Percentiles rank a stretch among this genome's conserved stretches.
phyloP scores from a whole-genome alignment of 2,329 filamentous ascomycete species.

The Cytospora piceicola region DNA sequence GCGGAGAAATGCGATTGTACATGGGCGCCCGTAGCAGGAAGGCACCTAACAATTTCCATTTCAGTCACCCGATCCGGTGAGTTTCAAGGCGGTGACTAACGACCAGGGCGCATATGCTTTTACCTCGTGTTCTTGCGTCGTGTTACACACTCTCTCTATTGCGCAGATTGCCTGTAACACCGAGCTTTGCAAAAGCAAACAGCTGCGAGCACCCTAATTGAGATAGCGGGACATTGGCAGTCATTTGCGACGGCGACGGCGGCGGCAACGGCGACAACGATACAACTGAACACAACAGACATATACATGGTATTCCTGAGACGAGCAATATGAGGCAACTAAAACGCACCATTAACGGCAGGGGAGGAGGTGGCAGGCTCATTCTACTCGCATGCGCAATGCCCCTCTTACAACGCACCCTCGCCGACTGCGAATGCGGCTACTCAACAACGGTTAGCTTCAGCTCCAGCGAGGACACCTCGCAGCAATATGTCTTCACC shows the following conservation, averaged over 20 bases:
- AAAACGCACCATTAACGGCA: neutral
- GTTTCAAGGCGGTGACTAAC: neutral
- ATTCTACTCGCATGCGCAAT: slow-evolving; percentile 22
- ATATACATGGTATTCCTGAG: neutral
- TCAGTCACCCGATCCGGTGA: neutral
- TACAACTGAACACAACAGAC: neutral
- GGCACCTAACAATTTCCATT: neutral
- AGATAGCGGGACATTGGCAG: neutral
- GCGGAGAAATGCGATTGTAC: neutral
- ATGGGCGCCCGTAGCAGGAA: neutral
- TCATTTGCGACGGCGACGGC: neutral
- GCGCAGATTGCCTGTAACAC: neutral
- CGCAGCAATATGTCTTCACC: slow-evolving; percentile 59
- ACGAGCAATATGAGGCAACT: neutral
- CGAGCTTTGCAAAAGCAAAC: neutral
- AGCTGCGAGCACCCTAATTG: neutral
- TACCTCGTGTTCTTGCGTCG: neutral
- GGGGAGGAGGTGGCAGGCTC: neutral
- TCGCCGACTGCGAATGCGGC: slow-evolving; percentile 70
- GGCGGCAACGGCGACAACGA: neutral
- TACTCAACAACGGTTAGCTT: slow-evolving; percentile 61
- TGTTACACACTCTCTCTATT: neutral
- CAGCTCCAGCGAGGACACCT: slow-evolving; percentile 33
- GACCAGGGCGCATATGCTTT: neutral
- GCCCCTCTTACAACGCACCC: slow-evolving; percentile 32